Base-by-base conservation (phyloP, 805 yeast species). In the Metschnikowia sp. region DNA sequence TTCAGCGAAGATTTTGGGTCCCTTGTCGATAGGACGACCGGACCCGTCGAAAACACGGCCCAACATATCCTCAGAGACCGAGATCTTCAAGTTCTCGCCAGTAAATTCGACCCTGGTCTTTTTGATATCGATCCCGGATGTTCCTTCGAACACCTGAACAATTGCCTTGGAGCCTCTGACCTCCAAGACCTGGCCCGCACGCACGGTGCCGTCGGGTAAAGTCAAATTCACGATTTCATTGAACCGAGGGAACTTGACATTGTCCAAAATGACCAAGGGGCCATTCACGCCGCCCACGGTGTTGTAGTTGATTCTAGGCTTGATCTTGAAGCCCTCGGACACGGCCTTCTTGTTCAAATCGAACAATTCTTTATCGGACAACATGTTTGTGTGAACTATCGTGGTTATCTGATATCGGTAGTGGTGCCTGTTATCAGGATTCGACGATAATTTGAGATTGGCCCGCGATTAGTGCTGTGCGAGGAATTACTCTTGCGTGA, bases 21-120 rank as follows among this genome's bases (percentile, higher is more conserved):
- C 99, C 60, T 90, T 89, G 69, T 94, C 99, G 60, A 88, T 92
- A 50, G 99, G 96, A 74, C 96, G 84, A 73, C 98, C 99, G 32
- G 97, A 91, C 69, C 99, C 99, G 72, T 94, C 97, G 69, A 94
- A 94, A 56, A 94, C 88, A 78, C 99, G 86, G 56, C 99, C 99
- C 64, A 95, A 77, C 78, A 91, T 85, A 66, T 94, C 99, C 71
- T 94, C 99, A 47, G 96, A 86, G 22, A 94, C 99, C 19, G 98
- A 86, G 55, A 94, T 88, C 69, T 84, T 88, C 77, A 94, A 78
- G 70, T 83, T 88, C 68, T 92, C 84, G 52, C 99, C 99, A 36
- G 99, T 91, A 74, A 94, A 92, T 72, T 95, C 98, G 51, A 95
- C 96, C 50, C 90, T 81, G 42, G 99, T 94, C 76, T 91, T 94